Evolutionary conservation across 1,284 basidiomycete species (phyloP).

Genomic region (Taiwanofungus camphoratus): DNA sequence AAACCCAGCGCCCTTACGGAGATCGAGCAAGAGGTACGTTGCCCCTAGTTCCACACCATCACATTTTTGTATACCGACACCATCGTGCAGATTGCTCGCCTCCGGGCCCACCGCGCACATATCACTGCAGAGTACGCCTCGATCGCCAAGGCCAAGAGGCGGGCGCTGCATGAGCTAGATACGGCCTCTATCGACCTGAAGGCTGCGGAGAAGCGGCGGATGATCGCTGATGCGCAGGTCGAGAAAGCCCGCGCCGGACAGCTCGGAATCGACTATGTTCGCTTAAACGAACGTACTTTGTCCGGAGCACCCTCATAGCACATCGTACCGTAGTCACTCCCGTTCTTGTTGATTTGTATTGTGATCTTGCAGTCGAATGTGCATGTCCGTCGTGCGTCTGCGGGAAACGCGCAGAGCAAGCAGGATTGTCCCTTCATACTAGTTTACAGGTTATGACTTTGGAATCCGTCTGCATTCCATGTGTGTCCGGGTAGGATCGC

Average conservation of each 20-base stretch:
- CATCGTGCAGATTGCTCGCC: conserved; percentile 23
- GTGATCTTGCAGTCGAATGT: no score
- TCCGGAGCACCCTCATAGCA: no score
- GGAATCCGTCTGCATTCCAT: conserved; percentile 72
- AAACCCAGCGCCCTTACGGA: conserved; percentile 8
- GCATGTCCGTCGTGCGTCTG: no score
- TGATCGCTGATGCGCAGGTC: conserved; percentile 48
- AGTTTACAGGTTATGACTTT: conserved; percentile 27
- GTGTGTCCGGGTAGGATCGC: conserved; percentile 65
- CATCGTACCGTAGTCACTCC: no score
- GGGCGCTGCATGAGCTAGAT: conserved; percentile 57
- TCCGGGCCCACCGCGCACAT: conserved; percentile 35
- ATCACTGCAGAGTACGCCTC: conserved; percentile 37
- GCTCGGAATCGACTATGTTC: conserved; percentile 47
- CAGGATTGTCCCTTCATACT: background rate
- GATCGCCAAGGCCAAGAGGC: conserved; percentile 37
- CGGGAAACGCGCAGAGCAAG: background rate
- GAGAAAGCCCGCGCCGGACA: conserved; percentile 54
- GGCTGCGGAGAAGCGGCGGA: conserved; percentile 49
- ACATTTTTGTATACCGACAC: background rate
- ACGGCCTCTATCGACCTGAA: conserved; percentile 51
- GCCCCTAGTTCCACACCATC: background rate
- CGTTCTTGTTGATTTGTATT: no score
- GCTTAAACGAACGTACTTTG: background rate
- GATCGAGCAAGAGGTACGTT: conserved; percentile 16